Base-by-base conservation (phyloP, 257 asterid species). In the Solanum neorickii region DNA sequence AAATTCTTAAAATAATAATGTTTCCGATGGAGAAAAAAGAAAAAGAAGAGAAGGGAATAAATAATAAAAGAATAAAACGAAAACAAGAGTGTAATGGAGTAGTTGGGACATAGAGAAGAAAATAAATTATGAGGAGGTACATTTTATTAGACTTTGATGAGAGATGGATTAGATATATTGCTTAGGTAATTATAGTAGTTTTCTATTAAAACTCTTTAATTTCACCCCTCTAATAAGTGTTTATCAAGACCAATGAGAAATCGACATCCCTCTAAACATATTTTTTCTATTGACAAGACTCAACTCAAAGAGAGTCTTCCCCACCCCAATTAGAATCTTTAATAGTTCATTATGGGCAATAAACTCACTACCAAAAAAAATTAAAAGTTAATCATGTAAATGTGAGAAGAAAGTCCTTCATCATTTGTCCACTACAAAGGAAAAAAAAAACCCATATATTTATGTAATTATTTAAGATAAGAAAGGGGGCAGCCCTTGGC, bases 281-380 rank as follows among this genome's bases (percentile, higher is more conserved):
- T 83, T 85, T 86, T 21, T 90, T 72, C 23, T 86, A 91, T 92
- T 94, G 98, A 95, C 91, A 93, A 88, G 98, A 94, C 95, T 90
- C 95, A 90, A 93, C 95, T 89, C 88, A 93, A 89, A 68, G 85
- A 84, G 86, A 35, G 86, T 60, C 86, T 39, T 52, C 86, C 86
- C 60, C 41, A 86, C 90, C 83, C 68, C 82, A 86, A 87, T 82
- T 88, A 88, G 89, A 91, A 88, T 92, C 92, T 87, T 44, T 91
- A 91, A 88, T 62, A 78, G 87, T 89, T 84, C 37, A 89, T 62
- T 90, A 86, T 86, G 86, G 92, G 90, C 92, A 92, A 91, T 89
- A 88, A 89, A 15, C 90, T 73, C 90, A 82, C 90, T 68, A 86
- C 84, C 86, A 90, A 86, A 86, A 86, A 31, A 23, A 78, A 52